phyloP scores from a whole-genome alignment of 1,284 basidiomycete genomes.

The Trametes polyzona region DNA sequence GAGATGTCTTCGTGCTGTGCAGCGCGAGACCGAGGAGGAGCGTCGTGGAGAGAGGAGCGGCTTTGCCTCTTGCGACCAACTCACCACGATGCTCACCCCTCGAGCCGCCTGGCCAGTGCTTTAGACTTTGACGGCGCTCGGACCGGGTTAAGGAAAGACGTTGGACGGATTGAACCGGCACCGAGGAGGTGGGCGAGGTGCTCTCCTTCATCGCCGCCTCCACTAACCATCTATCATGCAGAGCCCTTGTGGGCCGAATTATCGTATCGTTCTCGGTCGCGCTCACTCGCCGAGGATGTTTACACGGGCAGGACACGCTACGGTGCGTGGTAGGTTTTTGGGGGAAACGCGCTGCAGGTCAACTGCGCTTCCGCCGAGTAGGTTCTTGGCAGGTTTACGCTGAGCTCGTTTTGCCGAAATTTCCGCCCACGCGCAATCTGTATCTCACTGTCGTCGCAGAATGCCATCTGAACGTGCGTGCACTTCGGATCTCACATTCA shows the following conservation, averaged over 20 bases:
- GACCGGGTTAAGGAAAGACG: background rate
- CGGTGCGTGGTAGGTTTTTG: too few species aligned
- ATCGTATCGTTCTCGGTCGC: background rate
- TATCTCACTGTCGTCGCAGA: too few species aligned
- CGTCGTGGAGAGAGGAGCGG: background rate
- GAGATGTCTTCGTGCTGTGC: constrained; percentile 10
- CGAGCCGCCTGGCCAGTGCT: background rate
- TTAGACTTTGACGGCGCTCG: background rate
- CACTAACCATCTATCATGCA: background rate
- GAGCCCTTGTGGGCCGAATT: background rate
- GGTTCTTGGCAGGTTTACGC: too few species aligned
- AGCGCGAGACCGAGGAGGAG: background rate
- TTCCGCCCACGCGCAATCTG: too few species aligned
- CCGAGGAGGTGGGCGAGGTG: background rate
- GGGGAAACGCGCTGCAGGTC: background rate
- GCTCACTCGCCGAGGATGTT: background rate
- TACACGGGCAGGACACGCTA: too few species aligned
- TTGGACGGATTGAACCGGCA: background rate
- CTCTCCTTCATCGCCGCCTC: background rate
- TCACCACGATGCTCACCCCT: background rate
- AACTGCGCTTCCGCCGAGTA: too few species aligned
- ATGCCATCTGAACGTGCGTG: too few species aligned
- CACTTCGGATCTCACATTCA: too few species aligned
- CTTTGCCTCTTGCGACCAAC: background rate
- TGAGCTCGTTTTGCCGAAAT: too few species aligned